Percentiles rank a stretch among this genome's conserved stretches.
Conservation (phyloP, 225 moss, liverwort and hornwort genomes). For the Asterella californica region DNA sequence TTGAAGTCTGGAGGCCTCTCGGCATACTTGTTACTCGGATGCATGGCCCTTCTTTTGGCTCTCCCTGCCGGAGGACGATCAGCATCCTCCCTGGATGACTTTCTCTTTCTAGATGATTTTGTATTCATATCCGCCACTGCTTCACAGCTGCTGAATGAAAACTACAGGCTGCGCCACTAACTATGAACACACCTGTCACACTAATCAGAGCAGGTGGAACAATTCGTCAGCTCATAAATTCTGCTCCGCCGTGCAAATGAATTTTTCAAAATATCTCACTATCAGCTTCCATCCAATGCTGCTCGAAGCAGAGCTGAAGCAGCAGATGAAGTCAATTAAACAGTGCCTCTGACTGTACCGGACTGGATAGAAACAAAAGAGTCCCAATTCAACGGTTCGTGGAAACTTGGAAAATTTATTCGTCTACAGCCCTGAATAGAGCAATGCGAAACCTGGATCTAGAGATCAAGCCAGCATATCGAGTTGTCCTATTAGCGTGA, state of each 20-base stretch:
- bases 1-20: conserved; percentile 85
- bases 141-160: background rate
- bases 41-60: conserved; percentile 52
- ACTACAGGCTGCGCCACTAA: background rate
- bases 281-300: background rate
- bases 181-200: background rate
- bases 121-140: background rate
- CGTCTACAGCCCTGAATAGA: too few species aligned
- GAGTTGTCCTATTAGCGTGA: too few species aligned
- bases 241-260: background rate
- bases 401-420: background rate
- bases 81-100: background rate
- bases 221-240: background rate
- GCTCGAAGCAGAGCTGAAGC: background rate
- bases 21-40: conserved; percentile 84
- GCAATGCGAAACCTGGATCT: too few species aligned
- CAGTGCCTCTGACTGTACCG: background rate
- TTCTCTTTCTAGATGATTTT: conserved; percentile 11
- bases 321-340: background rate
- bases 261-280: background rate
- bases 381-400: background rate
- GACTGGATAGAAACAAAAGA: background rate
- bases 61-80: background rate
- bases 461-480: too few species aligned
- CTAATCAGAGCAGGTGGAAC: background rate